phyloP scores from a whole-genome alignment of 2,329 filamentous ascomycete genomes.

The Nannizzia gypsea region DNA sequence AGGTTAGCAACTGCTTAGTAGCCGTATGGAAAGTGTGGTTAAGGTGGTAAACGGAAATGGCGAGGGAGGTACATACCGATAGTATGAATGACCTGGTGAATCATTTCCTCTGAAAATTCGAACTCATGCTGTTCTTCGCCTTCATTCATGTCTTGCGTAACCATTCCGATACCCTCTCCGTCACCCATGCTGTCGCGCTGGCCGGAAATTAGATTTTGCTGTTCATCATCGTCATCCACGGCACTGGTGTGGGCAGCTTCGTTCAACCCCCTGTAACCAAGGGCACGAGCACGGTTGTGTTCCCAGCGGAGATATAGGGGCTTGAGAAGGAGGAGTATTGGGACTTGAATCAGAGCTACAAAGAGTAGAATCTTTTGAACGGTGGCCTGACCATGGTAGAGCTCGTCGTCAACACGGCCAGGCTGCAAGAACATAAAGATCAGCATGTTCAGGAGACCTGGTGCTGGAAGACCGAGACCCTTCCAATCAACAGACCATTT shows the following conservation, averaged over 20 bases:
- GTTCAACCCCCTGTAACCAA: constrained; percentile 86
- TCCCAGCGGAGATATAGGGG: constrained; percentile 90
- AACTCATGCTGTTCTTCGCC: constrained; percentile 83
- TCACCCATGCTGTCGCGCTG: constrained; percentile 59
- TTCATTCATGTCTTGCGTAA: constrained; percentile 66
- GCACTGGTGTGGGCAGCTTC: constrained; percentile 81
- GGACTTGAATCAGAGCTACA: constrained; percentile 75
- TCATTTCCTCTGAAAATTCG: constrained; percentile 95
- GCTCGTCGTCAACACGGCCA: constrained; percentile 52
- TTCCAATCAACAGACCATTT: constrained; percentile 93
- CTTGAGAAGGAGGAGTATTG: constrained; percentile 85
- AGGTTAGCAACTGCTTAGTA: not conserved
- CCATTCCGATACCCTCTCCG: constrained; percentile 73
- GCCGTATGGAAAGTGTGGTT: not conserved
- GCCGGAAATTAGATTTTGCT: constrained; percentile 45
- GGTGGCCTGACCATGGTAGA: constrained; percentile 65
- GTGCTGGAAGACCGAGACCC: constrained; percentile 54
- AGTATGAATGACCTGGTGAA: constrained; percentile 97
- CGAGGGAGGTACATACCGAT: constrained; percentile 55
- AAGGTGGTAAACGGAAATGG: not conserved
- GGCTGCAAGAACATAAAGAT: constrained; percentile 99
- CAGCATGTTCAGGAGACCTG: constrained; percentile 92
- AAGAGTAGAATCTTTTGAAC: constrained; percentile 72
- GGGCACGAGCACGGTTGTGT: constrained; percentile 74
- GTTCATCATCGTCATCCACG: constrained; percentile 75